A percentile compares a stretch with the other conserved stretches of the same genome.
These are phyloP conservation scores for Marasmius fiardii DNA, from an alignment of 1,284 basidiomycete genomes.

Conservation along the genomic window DNA sequence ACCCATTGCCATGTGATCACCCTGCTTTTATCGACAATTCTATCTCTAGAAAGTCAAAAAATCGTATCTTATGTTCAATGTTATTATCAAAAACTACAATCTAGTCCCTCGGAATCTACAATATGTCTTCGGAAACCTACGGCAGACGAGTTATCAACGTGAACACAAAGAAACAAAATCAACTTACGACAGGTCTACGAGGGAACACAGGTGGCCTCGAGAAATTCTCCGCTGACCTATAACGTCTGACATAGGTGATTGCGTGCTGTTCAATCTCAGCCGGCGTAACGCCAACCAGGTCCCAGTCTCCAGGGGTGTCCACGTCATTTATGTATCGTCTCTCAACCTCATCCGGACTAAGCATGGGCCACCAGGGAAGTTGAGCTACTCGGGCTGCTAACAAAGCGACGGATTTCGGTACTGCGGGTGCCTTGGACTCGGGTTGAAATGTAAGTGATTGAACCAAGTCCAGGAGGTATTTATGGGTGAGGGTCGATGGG, in stretches of 20 bases:
- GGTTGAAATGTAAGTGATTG: slow-evolving; percentile 78
- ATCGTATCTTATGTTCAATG: neutral
- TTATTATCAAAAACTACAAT: neutral
- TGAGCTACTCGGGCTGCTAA: slow-evolving; percentile 69
- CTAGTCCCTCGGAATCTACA: neutral
- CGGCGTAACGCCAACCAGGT: slow-evolving; percentile 65
- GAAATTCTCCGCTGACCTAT: slow-evolving; percentile 70
- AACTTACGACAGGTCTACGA: slow-evolving; percentile 21
- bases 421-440: slow-evolving; percentile 62
- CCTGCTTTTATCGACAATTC: neutral
- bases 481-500: slow-evolving; percentile 82
- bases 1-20: neutral
- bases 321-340: slow-evolving; percentile 86
- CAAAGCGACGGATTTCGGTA: slow-evolving; percentile 78
- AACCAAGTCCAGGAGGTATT: slow-evolving; percentile 83
- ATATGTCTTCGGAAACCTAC: slow-evolving; percentile 9
- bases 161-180: slow-evolving; percentile 6
- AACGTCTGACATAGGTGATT: slow-evolving; percentile 88
- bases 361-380: slow-evolving; percentile 88
- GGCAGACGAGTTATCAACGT: slow-evolving; percentile 10
- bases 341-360: slow-evolving; percentile 89
- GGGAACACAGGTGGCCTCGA: slow-evolving; percentile 52
- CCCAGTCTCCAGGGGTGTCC: slow-evolving; percentile 63
- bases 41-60: neutral
- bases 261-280: slow-evolving; percentile 89